Evolutionary conservation across 179 eudicot genomes (phyloP).

Genomic region (Beta lomatogona): DNA sequence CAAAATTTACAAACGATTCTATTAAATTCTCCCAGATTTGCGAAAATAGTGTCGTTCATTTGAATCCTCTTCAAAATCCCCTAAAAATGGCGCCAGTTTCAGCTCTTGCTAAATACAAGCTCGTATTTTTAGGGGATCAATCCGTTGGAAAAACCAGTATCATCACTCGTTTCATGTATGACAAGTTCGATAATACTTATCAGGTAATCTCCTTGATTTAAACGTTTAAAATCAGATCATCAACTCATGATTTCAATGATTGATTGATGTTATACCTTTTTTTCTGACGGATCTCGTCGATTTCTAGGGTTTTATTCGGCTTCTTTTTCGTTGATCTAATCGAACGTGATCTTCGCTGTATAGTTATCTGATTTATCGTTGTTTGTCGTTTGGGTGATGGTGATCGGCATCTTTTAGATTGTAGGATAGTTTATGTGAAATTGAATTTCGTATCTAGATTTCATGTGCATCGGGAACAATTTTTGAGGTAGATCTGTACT

Average conservation of each 20-base stretch:
- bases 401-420: slow-evolving; percentile 9
- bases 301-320: not conserved
- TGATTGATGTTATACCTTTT: not conserved
- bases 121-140: slow-evolving; percentile 85
- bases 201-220: slow-evolving; percentile 45
- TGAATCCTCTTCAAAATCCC: not conserved
- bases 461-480: not conserved
- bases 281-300: slow-evolving; percentile 11
- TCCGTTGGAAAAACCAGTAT: slow-evolving; percentile 88
- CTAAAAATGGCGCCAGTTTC: slow-evolving; percentile 79
- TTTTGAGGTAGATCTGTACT: slow-evolving; percentile 1
- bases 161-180: slow-evolving; percentile 89
- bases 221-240: slow-evolving; percentile 14
- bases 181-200: slow-evolving; percentile 79
- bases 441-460: not conserved
- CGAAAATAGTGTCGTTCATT: not conserved
- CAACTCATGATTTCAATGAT: not conserved
- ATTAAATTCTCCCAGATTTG: slow-evolving; percentile 14
- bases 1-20: not conserved
- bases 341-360: not conserved
- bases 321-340: slow-evolving; percentile 3
- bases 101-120: slow-evolving; percentile 81
- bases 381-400: not conserved
- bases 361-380: not conserved
- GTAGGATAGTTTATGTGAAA: not conserved